Evolutionary conservation across 768 basidiomycete genomes (phyloP), one percentile per base, ranked within the genome.

Genomic region (Amyloporia xantha): DNA sequence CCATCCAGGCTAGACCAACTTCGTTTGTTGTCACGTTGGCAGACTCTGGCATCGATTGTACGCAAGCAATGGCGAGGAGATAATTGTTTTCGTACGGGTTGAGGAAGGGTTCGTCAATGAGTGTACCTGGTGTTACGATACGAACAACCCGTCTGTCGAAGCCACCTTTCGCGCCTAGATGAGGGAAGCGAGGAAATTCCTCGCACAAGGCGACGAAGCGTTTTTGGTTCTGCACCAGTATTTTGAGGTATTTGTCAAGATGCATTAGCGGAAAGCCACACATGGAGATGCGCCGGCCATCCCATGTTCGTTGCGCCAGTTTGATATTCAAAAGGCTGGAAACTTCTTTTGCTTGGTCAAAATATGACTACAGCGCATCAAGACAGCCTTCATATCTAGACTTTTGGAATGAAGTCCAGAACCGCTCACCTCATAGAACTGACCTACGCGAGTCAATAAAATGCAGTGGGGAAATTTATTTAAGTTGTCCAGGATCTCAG

Each of bases 181-280:
- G 57, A 6, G 69, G 63, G 42, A 69, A 65, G 5, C 71, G 73
- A 41, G 78, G 80, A 63, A 90, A 93, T 64, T 98, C 94, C 65
- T 98, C 94, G 61, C 94, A 94, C 66, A 96, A 74, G 26, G 95
- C 93, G 11, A 96, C 92, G 56, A 88, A 92, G 20, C 82, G 82
- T 41, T 81, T 82, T 53, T 91, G 76, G 53, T 84, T 78, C 62
- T 91, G 86, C 4, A 98, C 85, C 28, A 97, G 72, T 15, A 82
- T 71, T 65, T 91, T 94, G 62, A 96, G 76, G 66, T 94, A 75
- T 61, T 86, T 91, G 70, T 91, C 84, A 33, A 95, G 75, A 54
- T 94, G 87, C 54, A 76, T 63, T 21, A 92, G 67, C 0, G 94
- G 94, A 66, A 98, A 98, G 17, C 94, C 94, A 59, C 89, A 89